A percentile compares a stretch with the other conserved stretches of the same genome.
Conservation (phyloP, 495 filamentous ascomycete genomes). For the Friedmanniomyces simplex region DNA sequence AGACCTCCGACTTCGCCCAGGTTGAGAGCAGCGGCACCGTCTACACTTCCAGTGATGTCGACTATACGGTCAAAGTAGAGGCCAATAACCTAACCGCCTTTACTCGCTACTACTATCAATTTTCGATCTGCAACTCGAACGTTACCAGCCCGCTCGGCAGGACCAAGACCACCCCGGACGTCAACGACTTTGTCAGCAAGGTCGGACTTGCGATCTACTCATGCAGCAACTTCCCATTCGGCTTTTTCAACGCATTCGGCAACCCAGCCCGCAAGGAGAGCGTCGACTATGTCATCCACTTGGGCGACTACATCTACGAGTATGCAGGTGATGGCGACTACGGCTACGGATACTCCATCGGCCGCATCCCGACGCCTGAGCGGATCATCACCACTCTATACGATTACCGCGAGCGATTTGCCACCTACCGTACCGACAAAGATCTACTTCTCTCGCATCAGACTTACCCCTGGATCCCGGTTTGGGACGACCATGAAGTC, state of each 20-base stretch:
- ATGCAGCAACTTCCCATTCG: constrained; percentile 31
- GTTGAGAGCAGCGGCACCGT: constrained; percentile 40
- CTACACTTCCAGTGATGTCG: constrained; percentile 56
- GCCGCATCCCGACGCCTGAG: constrained; percentile 27
- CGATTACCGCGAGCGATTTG: constrained; percentile 53
- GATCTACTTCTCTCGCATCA: constrained; percentile 49
- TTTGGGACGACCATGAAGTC: constrained; percentile 64
- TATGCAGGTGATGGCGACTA: constrained; percentile 43
- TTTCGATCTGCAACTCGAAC: constrained; percentile 32
- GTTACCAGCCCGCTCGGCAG: constrained; percentile 30
- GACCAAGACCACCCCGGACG: constrained; percentile 31
- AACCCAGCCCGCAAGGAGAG: constrained; percentile 56
- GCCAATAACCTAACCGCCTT: constrained; percentile 48
- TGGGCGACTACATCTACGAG: constrained; percentile 65
- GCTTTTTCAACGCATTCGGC: constrained; percentile 39
- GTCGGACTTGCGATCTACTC: constrained; percentile 33
- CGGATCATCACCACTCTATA: constrained; percentile 36
- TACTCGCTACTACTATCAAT: constrained; percentile 45
- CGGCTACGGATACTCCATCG: constrained; percentile 28
- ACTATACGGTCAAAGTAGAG: constrained; percentile 62
- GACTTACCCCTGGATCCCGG: constrained; percentile 55
- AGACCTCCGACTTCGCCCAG: constrained; percentile 30
- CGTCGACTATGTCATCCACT: constrained; percentile 55
- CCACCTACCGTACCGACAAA: constrained; percentile 52
- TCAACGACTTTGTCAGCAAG: constrained; percentile 27